Conservation (phyloP, 202 grass and related monocot genomes). For the Schoenoplectus tabernaemontani region DNA sequence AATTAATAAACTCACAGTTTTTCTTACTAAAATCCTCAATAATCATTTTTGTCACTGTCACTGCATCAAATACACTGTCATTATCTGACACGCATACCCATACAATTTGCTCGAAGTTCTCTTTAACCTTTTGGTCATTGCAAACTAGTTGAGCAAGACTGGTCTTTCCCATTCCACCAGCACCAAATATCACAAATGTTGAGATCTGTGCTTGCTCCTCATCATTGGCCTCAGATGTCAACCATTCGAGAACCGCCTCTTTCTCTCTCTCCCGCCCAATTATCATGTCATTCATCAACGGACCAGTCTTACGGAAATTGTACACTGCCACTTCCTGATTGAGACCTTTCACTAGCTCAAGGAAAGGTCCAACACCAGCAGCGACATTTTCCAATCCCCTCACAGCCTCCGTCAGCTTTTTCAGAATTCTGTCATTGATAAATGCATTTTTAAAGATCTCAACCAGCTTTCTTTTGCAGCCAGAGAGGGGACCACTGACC, state of each 20-base stretch:
- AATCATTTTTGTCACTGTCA: slow-evolving; percentile 19
- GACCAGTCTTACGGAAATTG: slow-evolving; percentile 1
- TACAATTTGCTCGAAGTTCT: slow-evolving; percentile 6
- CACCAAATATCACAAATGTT: slow-evolving; percentile 7
- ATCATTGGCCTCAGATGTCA: not conserved
- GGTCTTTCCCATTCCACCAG: slow-evolving; percentile 24
- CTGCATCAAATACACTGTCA: not conserved
- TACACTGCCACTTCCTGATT: not conserved
- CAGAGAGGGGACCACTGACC: slow-evolving; percentile 12
- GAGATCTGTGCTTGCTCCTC: not conserved
- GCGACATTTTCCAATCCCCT: slow-evolving; percentile 18
- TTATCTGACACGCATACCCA: slow-evolving; percentile 28
- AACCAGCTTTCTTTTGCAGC: slow-evolving; percentile 1
- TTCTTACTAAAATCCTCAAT: slow-evolving; percentile 8
- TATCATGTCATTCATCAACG: not conserved
- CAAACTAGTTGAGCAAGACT: slow-evolving; percentile 14
- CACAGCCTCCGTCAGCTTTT: slow-evolving; percentile 20
- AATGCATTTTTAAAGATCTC: slow-evolving; percentile 6
- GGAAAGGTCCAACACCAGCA: slow-evolving; percentile 11
- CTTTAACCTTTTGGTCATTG: not conserved
- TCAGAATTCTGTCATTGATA: slow-evolving; percentile 12
- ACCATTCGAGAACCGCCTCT: slow-evolving; percentile 5
- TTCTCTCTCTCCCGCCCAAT: not conserved
- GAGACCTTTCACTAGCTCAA: slow-evolving; percentile 13
- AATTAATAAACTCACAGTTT: not conserved